These are phyloP conservation scores for Polygonum aviculare DNA, from an alignment of 148 eudicot species.

Conservation along the genomic window DNA sequence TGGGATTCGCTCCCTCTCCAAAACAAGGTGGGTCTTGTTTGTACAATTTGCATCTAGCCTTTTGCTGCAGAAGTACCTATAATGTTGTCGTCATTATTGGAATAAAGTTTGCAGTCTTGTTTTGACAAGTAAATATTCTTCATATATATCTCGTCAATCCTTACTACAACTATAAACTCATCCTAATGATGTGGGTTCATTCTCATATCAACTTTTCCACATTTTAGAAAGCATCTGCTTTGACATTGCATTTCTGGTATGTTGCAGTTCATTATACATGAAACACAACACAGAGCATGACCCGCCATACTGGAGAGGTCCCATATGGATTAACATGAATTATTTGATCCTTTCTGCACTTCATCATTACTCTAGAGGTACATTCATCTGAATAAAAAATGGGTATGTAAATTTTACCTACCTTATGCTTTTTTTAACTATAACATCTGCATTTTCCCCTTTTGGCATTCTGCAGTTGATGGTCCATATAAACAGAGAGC, in stretches of 20 bases:
- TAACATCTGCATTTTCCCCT: not conserved
- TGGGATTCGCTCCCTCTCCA: slow-evolving; percentile 86
- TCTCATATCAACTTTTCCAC: not conserved
- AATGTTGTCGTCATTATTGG: not conserved
- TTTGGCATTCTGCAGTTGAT: slow-evolving; percentile 34
- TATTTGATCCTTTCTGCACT: slow-evolving; percentile 91
- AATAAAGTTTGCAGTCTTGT: not conserved
- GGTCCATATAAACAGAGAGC: slow-evolving; percentile 75
- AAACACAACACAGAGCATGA: slow-evolving; percentile 93
- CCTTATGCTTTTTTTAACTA: not conserved
- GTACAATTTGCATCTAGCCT: not conserved
- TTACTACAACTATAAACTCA: not conserved
- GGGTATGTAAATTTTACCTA: not conserved
- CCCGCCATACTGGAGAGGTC: slow-evolving; percentile 96
- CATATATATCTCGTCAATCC: not conserved
- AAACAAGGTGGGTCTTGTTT: slow-evolving; percentile 48
- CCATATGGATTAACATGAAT: slow-evolving; percentile 95
- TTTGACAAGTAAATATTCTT: not conserved
- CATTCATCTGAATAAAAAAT: not conserved
- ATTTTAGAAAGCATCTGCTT: not conserved
- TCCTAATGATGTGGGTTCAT: not conserved
- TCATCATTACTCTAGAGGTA: slow-evolving; percentile 83
- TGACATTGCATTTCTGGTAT: slow-evolving; percentile 7
- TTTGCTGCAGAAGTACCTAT: not conserved
- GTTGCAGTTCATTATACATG: slow-evolving; percentile 80